Base-by-base conservation (phyloP, 805 yeast genomes). In the Candida namnaoensis region DNA sequence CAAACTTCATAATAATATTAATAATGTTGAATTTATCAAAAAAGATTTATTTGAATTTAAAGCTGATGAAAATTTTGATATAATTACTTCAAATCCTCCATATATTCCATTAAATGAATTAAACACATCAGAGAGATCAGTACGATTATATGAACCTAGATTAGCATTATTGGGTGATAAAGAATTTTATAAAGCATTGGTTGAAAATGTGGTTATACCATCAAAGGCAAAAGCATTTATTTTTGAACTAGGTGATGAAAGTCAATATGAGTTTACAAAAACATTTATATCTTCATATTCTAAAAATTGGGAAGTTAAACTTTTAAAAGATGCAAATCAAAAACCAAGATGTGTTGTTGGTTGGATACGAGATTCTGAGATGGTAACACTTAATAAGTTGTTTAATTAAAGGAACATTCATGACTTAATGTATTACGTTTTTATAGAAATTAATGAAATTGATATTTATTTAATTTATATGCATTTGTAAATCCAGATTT, bases 41-140 rank as follows among this genome's bases (percentile, higher is more conserved):
- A 44, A 42, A 2, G 47, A 51, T 37, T 38, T 51, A 7, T 47
- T 45, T 30, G n/a, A 36, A 6, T 12, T 19, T 10, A 38, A 25
- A 12, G n/a, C 27, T 25, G 41, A 32, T 14, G 38, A 41, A 32
- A 36, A 37, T 2, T 55, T 66, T 14, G 83, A 82, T 44, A 41
- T 91, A 3, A 54, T 93, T 1, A 72, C 81, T 0, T 76, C 95
- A n/a, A 91, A 91, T 51, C 99, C 99, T 1, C 99, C 99, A 0
- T 91, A 91, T 54, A 80, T 90, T 6, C 77, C 86, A 0, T 7
- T 28, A 2, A 38, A 47, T 0, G 78, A 80, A 38, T 72, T 72
- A 51, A 46, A 46, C 9, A 51, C 59, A 5, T 75, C 79, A 0
- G 83, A 78, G 43, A 56, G 52, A 37, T 82, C 95, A 0, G 98